These are phyloP conservation scores for Lavandula angustifolia DNA, from an alignment of 257 asterid species.

Conservation along the genomic window DNA sequence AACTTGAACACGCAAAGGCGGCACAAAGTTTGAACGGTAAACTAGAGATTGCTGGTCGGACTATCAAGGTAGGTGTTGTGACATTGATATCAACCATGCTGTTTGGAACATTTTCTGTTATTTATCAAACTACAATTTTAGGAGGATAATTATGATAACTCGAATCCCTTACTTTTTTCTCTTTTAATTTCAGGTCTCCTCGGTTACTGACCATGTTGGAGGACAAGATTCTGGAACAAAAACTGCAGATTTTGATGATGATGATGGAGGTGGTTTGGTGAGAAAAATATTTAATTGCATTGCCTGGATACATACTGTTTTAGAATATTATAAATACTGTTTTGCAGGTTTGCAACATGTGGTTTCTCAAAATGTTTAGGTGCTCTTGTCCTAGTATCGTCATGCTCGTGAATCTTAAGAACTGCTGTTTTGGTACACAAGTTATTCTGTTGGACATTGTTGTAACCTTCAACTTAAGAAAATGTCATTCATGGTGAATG, in stretches of 20 bases:
- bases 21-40: constrained; percentile 92
- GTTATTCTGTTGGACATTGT: background rate
- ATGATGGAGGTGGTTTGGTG: constrained; percentile 99
- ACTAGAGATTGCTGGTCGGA: constrained; percentile 95
- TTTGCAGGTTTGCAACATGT: background rate
- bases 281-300: constrained; percentile 34
- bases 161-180: background rate
- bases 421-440: background rate
- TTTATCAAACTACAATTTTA: constrained; percentile 3
- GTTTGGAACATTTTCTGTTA: background rate
- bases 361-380: background rate
- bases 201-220: constrained; percentile 84
- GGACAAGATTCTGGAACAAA: constrained; percentile 87
- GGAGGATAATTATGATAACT: constrained; percentile 2
- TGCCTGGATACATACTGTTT: constrained; percentile 10
- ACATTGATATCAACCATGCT: background rate
- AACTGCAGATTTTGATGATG: constrained; percentile 99
- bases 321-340: background rate
- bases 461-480: background rate
- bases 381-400: background rate
- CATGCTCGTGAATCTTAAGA: background rate
- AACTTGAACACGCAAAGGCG: constrained; percentile 92
- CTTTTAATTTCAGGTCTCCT: constrained; percentile 68
- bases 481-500: background rate
- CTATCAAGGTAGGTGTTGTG: constrained; percentile 65